phyloP scores from a whole-genome alignment of 2,329 filamentous ascomycete species.

The Fusarium buharicum region DNA sequence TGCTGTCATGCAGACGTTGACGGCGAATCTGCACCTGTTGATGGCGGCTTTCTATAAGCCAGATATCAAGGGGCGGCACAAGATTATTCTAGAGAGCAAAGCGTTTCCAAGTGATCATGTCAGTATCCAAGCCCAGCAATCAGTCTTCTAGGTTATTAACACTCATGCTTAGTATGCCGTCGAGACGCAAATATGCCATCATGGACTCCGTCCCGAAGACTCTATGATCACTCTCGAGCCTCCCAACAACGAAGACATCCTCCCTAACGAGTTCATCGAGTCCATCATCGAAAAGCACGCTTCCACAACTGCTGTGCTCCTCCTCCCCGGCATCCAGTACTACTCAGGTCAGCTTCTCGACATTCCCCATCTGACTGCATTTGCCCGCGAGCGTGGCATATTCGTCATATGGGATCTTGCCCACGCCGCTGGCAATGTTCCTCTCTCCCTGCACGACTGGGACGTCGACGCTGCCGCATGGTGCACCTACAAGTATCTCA shows the following conservation, averaged over 20 bases:
- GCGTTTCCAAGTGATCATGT: constrained; percentile 87
- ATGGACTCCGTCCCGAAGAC: constrained; percentile 69
- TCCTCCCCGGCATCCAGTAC: constrained; percentile 85
- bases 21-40: constrained; percentile 79
- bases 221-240: constrained; percentile 78
- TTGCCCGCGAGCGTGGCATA: constrained; percentile 75
- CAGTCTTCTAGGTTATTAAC: constrained; percentile 13
- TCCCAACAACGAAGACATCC: constrained; percentile 58
- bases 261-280: constrained; percentile 75
- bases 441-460: constrained; percentile 81
- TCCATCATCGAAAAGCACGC: constrained; percentile 78
- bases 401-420: constrained; percentile 84
- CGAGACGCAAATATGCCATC: constrained; percentile 78
- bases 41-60: constrained; percentile 85
- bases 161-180: constrained; percentile 70
- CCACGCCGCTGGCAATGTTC: constrained; percentile 83
- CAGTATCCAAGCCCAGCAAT: constrained; percentile 26
- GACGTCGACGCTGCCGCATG: constrained; percentile 86
- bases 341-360: constrained; percentile 88
- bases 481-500: constrained; percentile 92
- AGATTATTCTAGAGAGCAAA: constrained; percentile 84
- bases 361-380: constrained; percentile 76
- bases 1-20: constrained; percentile 85
- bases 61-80: constrained; percentile 65
- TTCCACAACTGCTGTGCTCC: constrained; percentile 73